Evolutionary conservation across 371 early-diverging fungal species (phyloP).

Genomic region (Paraphysoderma sedebokerense): DNA sequence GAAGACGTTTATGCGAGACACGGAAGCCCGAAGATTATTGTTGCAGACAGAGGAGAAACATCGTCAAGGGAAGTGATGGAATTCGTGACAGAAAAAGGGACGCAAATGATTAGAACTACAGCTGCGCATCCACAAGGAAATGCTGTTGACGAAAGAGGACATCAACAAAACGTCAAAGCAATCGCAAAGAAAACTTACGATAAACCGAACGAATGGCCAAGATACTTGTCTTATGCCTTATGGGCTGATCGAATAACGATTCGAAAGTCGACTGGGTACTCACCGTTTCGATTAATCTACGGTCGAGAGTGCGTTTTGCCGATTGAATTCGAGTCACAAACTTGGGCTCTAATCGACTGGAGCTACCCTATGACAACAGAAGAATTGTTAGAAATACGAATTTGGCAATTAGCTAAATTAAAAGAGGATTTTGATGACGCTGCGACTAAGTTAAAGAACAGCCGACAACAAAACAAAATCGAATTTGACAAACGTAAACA

Average conservation of each 20-base stretch:
- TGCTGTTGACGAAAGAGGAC: conserved; percentile 8
- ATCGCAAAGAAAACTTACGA: not conserved
- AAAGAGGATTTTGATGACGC: not conserved
- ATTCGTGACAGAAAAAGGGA: conserved; percentile 4
- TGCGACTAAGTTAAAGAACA: not conserved
- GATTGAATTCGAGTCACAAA: conserved; percentile 1
- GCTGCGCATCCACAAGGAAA: conserved; percentile 7
- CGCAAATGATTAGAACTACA: conserved; percentile 2
- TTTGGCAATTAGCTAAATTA: conserved; percentile 1
- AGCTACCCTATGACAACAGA: too few species aligned
- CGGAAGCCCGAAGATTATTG: conserved; percentile 1
- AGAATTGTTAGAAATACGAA: not conserved
- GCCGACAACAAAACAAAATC: too few species aligned
- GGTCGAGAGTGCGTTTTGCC: conserved; percentile 7
- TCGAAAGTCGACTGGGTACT: conserved; percentile 4
- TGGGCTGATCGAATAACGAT: conserved; percentile 7
- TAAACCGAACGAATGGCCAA: conserved; percentile 1
- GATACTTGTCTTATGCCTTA: conserved; percentile 1
- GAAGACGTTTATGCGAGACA: conserved; percentile 5
- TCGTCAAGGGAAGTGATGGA: not conserved
- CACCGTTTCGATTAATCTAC: conserved; percentile 5
- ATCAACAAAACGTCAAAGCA: not conserved
- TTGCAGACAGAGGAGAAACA: conserved; percentile 8
- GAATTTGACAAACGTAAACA: too few species aligned
- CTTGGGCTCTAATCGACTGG: conserved; percentile 5